Evolutionary conservation across 768 basidiomycete species (phyloP), one percentile per base, ranked within the genome.

Genomic region (Terana coerulea): DNA sequence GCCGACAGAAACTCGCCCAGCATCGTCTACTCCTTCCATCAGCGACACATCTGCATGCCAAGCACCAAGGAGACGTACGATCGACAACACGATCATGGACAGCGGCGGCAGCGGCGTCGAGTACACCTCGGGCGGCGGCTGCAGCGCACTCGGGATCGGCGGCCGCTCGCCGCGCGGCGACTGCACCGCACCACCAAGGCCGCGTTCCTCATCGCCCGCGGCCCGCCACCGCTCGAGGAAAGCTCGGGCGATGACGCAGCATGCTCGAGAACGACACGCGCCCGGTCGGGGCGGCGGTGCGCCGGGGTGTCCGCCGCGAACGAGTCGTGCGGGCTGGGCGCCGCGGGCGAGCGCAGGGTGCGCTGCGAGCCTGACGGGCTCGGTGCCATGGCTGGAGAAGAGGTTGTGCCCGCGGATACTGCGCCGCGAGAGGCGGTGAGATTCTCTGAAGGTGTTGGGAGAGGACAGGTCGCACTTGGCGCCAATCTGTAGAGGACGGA

Each of bases 1-100:
- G 97, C 95, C 3, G 85, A 90, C 36, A 98, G 70, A 65, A 98
- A 94, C 70, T 98, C 95, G 41, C 93, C 93, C 11, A 98, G 79
- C 86, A 97, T 88, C 4, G 88, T 88, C 92, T 94, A 51, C 25
- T 35, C 11, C 4, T 11, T 12, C 19, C 29, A 41, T 25, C 24
- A 25, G 21, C 30, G 25, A 12, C n/a, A 22, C 5, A 40, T 31
- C 28, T 9, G 37, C 37, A 17, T n/a, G 15, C 14, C 0, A 24
- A 12, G 22, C 42, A 57, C 70, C 51, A n/a, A n/a, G n/a, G n/a
- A n/a, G n/a, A 72, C 80, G 67, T 66, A 95, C 91, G 52, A 97
- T 95, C 31, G 90, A 95, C 39, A 98, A 71, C 2, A 98, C 95
- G 58, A 86, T 75, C 88, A 98, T 95, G 0, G 95, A 88, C 39